Evolutionary conservation across 129 eudicot species (phyloP), one percentile per base, ranked within the genome.

Genomic region (Flaveria bidentis): DNA sequence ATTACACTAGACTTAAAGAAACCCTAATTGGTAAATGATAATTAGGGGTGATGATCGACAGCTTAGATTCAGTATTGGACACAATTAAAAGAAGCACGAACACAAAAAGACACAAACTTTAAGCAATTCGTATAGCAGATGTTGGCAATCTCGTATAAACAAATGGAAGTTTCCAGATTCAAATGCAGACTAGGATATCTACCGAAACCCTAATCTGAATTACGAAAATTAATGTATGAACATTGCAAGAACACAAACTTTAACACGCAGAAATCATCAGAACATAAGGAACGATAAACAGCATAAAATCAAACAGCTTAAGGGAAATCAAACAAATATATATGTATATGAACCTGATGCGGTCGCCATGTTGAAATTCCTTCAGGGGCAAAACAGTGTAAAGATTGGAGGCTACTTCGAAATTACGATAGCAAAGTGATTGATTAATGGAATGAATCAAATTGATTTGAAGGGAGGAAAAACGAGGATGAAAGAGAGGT

Each of bases 291-390:
- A 39, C 9, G 17, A 13, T 13, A 41, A 15, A 22, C 7, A 60
- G 67, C 67, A 61, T 61, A 61, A 13, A 11, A 79, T 63, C 41
- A 25, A 53, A 9, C 9, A 65, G 10, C 41, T 36, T 30, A 10
- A 14, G 2, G 16, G 53, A 64, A 53, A 50, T 41, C 15, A 73
- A 76, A 20, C 8, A 30, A 30, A 9, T 12, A 15, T 33, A 57
- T 6, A 14, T 17, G 30, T 64, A 47, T 30, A 44, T 28, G 67
- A 30, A 76, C 74, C 80, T 52, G 69, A 78, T 78, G 82, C 74
- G 0, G 71, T 69, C 44, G 76, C 82, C 82, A 78, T 78, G 76
- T 28, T 28, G 5, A 9, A 76, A n/a, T 66, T 51, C 25, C 33
- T 60, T 60, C 3, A 13, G 41, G 64, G 28, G 17, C 62, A 26